A percentile compares a stretch with the other conserved stretches of the same genome.
These are phyloP conservation scores for Pseudogymnoascus verrucosus DNA, from an alignment of 2,329 filamentous ascomycete genomes.

Conservation along the genomic window DNA sequence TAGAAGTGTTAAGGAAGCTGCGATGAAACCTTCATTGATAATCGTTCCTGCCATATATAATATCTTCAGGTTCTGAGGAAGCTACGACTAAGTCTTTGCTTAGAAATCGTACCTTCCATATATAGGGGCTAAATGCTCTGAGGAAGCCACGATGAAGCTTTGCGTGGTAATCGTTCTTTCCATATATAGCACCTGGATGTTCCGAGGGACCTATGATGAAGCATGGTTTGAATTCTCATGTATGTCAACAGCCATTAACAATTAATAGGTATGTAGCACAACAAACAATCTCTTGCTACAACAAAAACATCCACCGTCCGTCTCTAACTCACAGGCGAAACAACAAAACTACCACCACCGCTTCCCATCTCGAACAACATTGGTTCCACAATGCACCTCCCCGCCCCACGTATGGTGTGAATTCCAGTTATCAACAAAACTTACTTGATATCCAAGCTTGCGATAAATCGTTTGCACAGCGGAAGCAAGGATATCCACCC, in stretches of 20 bases:
- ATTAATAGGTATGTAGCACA: background rate
- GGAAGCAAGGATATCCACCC: constrained; percentile 16
- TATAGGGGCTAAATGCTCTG: too few relatives aligned
- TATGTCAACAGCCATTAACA: background rate
- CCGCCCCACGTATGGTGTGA: constrained; percentile 19
- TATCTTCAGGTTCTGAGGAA: too few relatives aligned
- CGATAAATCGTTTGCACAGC: constrained; percentile 13
- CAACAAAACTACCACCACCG: background rate
- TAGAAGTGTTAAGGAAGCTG: too few relatives aligned
- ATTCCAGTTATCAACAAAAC: constrained; percentile 19
- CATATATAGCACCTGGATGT: too few relatives aligned
- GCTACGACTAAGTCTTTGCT: too few relatives aligned
- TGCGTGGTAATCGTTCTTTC: too few relatives aligned
- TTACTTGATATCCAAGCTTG: constrained; percentile 14
- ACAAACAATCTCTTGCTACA: background rate
- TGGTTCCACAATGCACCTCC: constrained; percentile 22
- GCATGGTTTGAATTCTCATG: background rate
- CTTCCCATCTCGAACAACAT: constrained; percentile 9
- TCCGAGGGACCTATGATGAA: too few relatives aligned
- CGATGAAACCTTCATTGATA: too few relatives aligned
- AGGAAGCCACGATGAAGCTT: too few relatives aligned
- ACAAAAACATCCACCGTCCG: background rate
- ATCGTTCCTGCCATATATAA: too few relatives aligned
- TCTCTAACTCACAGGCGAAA: background rate
- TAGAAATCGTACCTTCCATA: too few relatives aligned